Percentiles rank a stretch among this genome's conserved stretches.
These are phyloP conservation scores for Panicum virgatum DNA, from an alignment of 202 grass and related monocot genomes.

Conservation along the genomic window DNA sequence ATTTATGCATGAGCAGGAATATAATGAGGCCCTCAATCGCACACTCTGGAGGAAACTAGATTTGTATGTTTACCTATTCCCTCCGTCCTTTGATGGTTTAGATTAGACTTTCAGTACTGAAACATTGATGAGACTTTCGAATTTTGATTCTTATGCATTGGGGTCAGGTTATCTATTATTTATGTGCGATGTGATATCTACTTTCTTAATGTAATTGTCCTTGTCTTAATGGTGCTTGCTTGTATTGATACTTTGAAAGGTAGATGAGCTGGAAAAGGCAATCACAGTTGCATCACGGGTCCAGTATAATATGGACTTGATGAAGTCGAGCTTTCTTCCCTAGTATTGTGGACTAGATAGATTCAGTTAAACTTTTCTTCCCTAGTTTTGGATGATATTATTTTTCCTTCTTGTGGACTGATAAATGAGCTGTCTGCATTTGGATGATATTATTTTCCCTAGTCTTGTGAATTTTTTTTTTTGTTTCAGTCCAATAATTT, in stretches of 20 bases:
- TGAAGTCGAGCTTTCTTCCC: constrained; percentile 64
- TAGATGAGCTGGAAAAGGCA: constrained; percentile 72
- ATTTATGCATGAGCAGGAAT: constrained; percentile 89
- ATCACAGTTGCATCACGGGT: constrained; percentile 68
- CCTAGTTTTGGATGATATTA: too few relatives aligned
- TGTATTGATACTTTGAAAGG: constrained; percentile 42
- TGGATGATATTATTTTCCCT: too few relatives aligned
- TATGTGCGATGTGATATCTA: background rate
- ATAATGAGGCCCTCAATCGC: constrained; percentile 85
- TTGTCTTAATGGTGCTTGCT: background rate
- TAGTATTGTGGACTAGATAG: too few relatives aligned
- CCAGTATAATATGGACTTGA: constrained; percentile 65
- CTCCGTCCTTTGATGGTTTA: constrained; percentile 11
- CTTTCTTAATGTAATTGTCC: background rate
- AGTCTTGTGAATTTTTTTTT: too few relatives aligned
- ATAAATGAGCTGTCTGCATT: too few relatives aligned
- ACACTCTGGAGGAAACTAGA: constrained; percentile 71
- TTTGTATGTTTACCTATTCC: constrained; percentile 47
- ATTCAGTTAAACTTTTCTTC: too few relatives aligned
- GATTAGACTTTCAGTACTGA: constrained; percentile 6
- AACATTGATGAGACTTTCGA: background rate
- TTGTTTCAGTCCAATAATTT: too few relatives aligned
- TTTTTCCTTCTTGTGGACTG: too few relatives aligned
- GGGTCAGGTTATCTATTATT: background rate
- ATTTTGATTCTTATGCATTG: background rate